Evolutionary conservation across 2,329 filamentous ascomycete species (phyloP).

Genomic region (Talaromyces rugulosus): DNA sequence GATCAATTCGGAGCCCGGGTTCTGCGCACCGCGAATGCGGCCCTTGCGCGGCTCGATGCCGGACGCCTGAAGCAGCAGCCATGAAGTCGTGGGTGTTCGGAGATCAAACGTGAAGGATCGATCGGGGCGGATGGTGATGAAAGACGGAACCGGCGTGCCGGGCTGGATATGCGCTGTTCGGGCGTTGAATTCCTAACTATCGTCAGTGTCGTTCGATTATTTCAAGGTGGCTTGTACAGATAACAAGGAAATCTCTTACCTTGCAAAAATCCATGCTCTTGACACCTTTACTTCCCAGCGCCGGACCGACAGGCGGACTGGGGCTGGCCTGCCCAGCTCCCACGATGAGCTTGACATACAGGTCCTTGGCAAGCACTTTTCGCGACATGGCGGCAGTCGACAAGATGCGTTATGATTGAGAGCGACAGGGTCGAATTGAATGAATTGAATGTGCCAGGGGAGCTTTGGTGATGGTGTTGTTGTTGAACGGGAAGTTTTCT

Average conservation of each 20-base stretch:
- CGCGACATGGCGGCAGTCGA: slow-evolving; percentile 42
- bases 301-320: slow-evolving; percentile 92
- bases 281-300: slow-evolving; percentile 92
- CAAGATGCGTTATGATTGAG: background rate
- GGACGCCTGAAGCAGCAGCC: slow-evolving; percentile 79
- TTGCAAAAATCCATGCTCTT: slow-evolving; percentile 99
- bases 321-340: slow-evolving; percentile 93
- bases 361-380: slow-evolving; percentile 54
- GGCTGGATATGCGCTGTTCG: slow-evolving; percentile 76
- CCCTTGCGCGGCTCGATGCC: slow-evolving; percentile 68
- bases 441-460: background rate
- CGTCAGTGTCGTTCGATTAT: slow-evolving; percentile 8
- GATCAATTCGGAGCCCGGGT: slow-evolving; percentile 71
- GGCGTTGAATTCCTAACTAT: slow-evolving; percentile 88
- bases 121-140: slow-evolving; percentile 88
- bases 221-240: background rate
- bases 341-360: slow-evolving; percentile 95
- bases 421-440: background rate
- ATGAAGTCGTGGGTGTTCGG: slow-evolving; percentile 90
- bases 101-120: slow-evolving; percentile 90
- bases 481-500: background rate
- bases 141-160: slow-evolving; percentile 84
- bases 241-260: slow-evolving; percentile 49
- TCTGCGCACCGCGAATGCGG: slow-evolving; percentile 69
- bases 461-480: background rate